phyloP scores from a whole-genome alignment of 140 eudicot genomes.

The Senecio squalidus region DNA sequence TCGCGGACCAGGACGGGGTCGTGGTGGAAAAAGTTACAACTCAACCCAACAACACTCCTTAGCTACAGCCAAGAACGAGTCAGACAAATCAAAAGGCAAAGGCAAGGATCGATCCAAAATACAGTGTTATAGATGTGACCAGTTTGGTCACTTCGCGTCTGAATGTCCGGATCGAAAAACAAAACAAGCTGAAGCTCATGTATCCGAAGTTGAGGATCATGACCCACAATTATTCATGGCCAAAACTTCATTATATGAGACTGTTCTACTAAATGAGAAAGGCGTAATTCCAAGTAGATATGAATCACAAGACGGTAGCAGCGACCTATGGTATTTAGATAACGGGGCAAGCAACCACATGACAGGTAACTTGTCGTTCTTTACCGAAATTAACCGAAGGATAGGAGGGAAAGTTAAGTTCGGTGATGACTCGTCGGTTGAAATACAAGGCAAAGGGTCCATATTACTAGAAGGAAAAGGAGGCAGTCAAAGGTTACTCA shows the following conservation, averaged over 20 bases:
- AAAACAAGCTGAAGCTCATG: neutral
- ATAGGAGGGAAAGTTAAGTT: neutral
- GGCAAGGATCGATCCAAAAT: neutral
- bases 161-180: neutral
- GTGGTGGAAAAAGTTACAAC: neutral
- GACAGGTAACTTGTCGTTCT: neutral
- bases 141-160: slow-evolving; percentile 6
- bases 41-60: neutral
- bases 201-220: neutral
- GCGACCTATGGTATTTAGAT: neutral
- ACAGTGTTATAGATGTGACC: neutral
- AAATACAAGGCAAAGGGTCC: too few species aligned
- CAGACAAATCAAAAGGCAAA: neutral
- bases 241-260: neutral
- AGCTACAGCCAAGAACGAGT: neutral
- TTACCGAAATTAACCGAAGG: neutral
- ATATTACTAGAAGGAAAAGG: too few species aligned
- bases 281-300: neutral
- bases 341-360: neutral
- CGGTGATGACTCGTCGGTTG: neutral
- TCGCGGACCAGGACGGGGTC: neutral
- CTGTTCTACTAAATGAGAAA: neutral
- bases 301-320: neutral
- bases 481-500: neutral
- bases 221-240: neutral